A percentile compares a stretch with the other conserved stretches of the same genome.
These are phyloP conservation scores for Candida succiphila DNA, from an alignment of 805 yeast genomes.

Conservation along the genomic window DNA sequence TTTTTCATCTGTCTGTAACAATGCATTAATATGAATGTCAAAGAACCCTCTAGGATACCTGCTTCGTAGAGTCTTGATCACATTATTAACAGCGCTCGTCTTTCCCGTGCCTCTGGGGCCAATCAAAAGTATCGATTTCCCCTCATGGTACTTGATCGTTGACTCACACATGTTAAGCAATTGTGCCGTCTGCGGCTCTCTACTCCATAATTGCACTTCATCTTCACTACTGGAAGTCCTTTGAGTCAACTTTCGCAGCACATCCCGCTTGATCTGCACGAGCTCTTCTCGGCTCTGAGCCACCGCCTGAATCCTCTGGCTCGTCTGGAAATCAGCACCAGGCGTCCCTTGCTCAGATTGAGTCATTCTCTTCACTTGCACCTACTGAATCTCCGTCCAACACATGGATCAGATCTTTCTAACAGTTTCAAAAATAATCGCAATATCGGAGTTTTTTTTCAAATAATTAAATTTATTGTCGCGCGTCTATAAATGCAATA, in stretches of 20 bases:
- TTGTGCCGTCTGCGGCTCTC: conserved; percentile 35
- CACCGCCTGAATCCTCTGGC: too few relatives aligned
- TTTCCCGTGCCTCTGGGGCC: conserved; percentile 83
- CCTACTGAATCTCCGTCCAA: too few relatives aligned
- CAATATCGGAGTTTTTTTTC: too few relatives aligned
- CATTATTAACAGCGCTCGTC: conserved; percentile 49
- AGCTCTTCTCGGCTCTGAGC: background rate
- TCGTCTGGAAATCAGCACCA: too few relatives aligned
- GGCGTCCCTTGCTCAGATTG: too few relatives aligned
- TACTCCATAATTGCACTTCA: conserved; percentile 18
- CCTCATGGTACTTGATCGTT: conserved; percentile 59
- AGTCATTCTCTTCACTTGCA: too few relatives aligned
- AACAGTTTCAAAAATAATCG: too few relatives aligned
- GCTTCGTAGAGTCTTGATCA: conserved; percentile 32
- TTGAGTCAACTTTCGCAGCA: conserved; percentile 10
- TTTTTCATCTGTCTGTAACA: conserved; percentile 63
- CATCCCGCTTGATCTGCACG: conserved; percentile 1
- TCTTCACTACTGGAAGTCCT: conserved; percentile 8
- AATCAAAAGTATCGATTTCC: conserved; percentile 69
- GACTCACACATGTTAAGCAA: conserved; percentile 49
- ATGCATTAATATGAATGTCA: conserved; percentile 57
- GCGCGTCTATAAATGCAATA: too few relatives aligned
- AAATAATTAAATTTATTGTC: too few relatives aligned
- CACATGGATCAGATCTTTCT: too few relatives aligned
- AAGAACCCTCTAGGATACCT: conserved; percentile 45